A percentile compares a stretch with the other conserved stretches of the same genome.
Conservation (phyloP, 768 basidiomycete genomes). For the Pisolithus orientalis region DNA sequence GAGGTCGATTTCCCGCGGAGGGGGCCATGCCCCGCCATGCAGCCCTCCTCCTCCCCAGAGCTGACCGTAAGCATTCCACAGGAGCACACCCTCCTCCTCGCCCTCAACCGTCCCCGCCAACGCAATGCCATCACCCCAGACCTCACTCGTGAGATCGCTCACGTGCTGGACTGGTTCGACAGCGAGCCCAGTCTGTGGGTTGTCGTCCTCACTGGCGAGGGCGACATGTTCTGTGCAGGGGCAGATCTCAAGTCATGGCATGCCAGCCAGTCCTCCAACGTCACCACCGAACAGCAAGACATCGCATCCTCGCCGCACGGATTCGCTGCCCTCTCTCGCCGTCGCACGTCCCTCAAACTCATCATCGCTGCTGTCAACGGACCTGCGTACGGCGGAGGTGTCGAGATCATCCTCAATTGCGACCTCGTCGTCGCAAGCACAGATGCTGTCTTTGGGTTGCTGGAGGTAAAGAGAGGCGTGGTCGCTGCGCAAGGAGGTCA, state of each 20-base stretch:
- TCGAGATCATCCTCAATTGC: conserved; percentile 68
- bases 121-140: conserved; percentile 70
- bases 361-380: conserved; percentile 79
- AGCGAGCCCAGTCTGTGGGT: conserved; percentile 71
- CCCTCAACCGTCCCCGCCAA: conserved; percentile 60
- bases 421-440: conserved; percentile 68
- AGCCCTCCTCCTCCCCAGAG: conserved; percentile 27
- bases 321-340: conserved; percentile 69
- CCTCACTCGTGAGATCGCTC: conserved; percentile 48
- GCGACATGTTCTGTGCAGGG: conserved; percentile 72
- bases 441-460: conserved; percentile 64
- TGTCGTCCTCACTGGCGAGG: conserved; percentile 65
- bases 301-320: conserved; percentile 42
- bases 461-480: conserved; percentile 76
- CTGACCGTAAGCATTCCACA: conserved; percentile 37
- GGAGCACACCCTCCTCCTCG: conserved; percentile 48
- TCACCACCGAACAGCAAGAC: conserved; percentile 37
- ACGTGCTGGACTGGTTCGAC: conserved; percentile 67
- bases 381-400: conserved; percentile 62
- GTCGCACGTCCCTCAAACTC: conserved; percentile 57
- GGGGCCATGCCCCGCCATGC: no score
- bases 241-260: conserved; percentile 75
- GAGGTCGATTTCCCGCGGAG: no score
- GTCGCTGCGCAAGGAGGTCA: conserved; percentile 65
- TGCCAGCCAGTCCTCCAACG: conserved; percentile 39